A percentile compares a stretch with the other conserved stretches of the same genome.
Conservation (phyloP, 1,139 yeast genomes). For the Yamadazyma pseudoaaseri region DNA sequence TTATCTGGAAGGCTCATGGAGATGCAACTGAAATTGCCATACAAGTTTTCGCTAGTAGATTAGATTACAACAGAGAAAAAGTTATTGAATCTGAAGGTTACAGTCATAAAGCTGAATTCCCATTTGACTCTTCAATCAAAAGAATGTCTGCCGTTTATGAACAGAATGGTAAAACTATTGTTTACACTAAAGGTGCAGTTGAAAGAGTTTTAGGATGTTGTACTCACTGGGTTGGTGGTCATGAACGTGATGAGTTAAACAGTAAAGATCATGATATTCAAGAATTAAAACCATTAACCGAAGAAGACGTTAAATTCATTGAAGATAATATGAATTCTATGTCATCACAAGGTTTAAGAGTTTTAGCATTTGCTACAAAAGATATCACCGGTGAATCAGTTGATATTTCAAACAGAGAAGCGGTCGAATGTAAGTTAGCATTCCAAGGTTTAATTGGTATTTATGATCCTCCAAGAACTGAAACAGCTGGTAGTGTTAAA, state of each 20-base stretch:
- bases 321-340: constrained; percentile 61
- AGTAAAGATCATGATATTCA: constrained; percentile 13
- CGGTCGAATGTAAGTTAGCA: constrained; percentile 53
- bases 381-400: constrained; percentile 18
- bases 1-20: constrained; percentile 72
- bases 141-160: constrained; percentile 68
- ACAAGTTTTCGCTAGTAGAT: constrained; percentile 65
- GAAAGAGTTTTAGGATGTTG: constrained; percentile 68
- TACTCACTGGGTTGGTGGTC: constrained; percentile 48
- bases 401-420: constrained; percentile 39
- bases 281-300: constrained; percentile 34
- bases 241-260: constrained; percentile 16
- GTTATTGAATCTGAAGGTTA: constrained; percentile 33
- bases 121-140: constrained; percentile 76
- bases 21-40: constrained; percentile 87
- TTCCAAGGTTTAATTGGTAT: constrained; percentile 76
- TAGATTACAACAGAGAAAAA: constrained; percentile 46
- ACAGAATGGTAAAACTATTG: constrained; percentile 23
- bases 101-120: constrained; percentile 61
- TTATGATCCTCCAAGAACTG: constrained; percentile 80
- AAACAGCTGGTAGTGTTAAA: constrained; percentile 66
- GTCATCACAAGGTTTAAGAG: constrained; percentile 71
- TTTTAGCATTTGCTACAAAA: constrained; percentile 64
- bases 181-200: constrained; percentile 77
- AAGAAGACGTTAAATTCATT: constrained; percentile 38